These are phyloP conservation scores for Tylopilus sp. DNA, from an alignment of 1,284 basidiomycete genomes.

Conservation along the genomic window DNA sequence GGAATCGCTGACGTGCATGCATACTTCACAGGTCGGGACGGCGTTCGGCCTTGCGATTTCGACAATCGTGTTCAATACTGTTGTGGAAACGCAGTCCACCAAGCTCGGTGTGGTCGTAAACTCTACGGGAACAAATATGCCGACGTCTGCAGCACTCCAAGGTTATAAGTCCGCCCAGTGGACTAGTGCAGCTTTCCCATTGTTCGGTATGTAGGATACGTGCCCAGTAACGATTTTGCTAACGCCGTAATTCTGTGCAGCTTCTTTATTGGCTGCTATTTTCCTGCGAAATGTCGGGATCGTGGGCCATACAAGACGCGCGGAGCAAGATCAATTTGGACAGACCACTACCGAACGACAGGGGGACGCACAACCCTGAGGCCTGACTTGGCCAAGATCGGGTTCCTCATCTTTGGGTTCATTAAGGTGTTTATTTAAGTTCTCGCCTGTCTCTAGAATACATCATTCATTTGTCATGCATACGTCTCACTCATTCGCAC, in stretches of 20 bases:
- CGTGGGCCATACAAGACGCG: constrained; percentile 43
- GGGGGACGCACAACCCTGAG: constrained; percentile 1
- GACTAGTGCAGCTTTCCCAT: constrained; percentile 59
- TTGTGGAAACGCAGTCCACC: constrained; percentile 38
- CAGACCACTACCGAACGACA: constrained; percentile 20
- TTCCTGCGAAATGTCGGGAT: constrained; percentile 62
- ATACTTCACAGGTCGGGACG: constrained; percentile 57
- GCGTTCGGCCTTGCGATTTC: constrained; percentile 74
- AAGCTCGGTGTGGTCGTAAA: constrained; percentile 35
- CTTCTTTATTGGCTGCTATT: constrained; percentile 48
- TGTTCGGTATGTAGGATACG: constrained; percentile 44
- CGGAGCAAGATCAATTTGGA: constrained; percentile 14
- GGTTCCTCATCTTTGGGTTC: no score
- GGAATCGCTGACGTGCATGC: background rate
- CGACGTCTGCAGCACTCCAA: constrained; percentile 41
- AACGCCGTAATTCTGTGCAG: constrained; percentile 31
- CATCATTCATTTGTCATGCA: no score
- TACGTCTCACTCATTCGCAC: no score
- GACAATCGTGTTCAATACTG: constrained; percentile 68
- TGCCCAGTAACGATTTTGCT: background rate
- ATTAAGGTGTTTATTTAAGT: no score
- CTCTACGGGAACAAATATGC: constrained; percentile 34
- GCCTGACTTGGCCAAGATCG: background rate
- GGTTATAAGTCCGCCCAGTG: constrained; percentile 67
- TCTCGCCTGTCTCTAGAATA: no score